Percentiles rank a stretch among this genome's conserved stretches.
Conservation (phyloP, 805 yeast species). For the Saturnispora quitensis region DNA sequence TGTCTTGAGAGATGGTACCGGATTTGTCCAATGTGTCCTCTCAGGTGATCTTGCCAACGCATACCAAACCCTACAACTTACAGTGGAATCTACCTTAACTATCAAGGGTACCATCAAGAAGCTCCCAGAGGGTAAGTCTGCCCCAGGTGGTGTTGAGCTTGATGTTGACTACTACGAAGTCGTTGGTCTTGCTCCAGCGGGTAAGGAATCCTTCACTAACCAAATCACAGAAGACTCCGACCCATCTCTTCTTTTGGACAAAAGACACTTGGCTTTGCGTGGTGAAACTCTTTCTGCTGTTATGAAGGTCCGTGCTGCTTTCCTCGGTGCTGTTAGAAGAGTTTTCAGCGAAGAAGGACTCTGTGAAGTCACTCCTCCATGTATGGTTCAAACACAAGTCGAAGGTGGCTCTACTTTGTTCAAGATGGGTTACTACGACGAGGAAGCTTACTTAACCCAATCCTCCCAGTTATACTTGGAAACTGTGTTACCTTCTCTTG, state of each 20-base stretch:
- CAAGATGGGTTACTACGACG: conserved; percentile 89
- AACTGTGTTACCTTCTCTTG: conserved; percentile 91
- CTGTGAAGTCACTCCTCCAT: conserved; percentile 95
- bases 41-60: conserved; percentile 91
- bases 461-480: conserved; percentile 95
- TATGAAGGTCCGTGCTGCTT: conserved; percentile 86
- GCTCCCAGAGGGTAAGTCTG: conserved; percentile 92
- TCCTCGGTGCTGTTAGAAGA: conserved; percentile 65
- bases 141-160: conserved; percentile 96
- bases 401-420: conserved; percentile 98
- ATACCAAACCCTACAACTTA: conserved; percentile 71
- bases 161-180: conserved; percentile 83
- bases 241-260: conserved; percentile 85
- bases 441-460: conserved; percentile 93
- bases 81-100: conserved; percentile 78
- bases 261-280: conserved; percentile 91
- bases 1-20: conserved; percentile 93
- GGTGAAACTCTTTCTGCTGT: conserved; percentile 92
- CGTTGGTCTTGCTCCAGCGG: conserved; percentile 90
- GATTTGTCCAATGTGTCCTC: conserved; percentile 78
- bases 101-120: conserved; percentile 73
- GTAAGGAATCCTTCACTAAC: conserved; percentile 92
- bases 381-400: conserved; percentile 99
- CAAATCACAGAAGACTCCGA: conserved; percentile 90
- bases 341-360: conserved; percentile 67